Base-by-base conservation (phyloP, 83 land plant genomes). In the Larix sibirica region DNA sequence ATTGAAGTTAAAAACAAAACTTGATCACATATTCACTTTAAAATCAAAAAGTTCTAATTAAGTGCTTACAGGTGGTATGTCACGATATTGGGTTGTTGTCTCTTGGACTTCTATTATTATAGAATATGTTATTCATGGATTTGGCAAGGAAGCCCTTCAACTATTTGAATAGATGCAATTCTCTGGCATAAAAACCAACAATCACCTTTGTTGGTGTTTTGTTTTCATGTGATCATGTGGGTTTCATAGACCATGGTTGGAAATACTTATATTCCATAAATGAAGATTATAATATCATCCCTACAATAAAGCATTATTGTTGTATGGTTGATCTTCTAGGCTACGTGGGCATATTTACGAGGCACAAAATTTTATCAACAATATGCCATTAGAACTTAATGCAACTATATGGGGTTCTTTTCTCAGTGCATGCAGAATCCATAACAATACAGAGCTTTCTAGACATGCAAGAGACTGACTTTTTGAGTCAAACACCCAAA, bases 241-340 rank as follows among this genome's bases (percentile, higher is more conserved):
- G 88, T 21, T 79, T 85, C 4, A 80, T 90, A 44, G 88, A 90
- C 26, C 83, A 82, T 77, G 92, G 83, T 6, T 82, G 83, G 86
- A 63, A 80, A 50, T 90, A 84, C 23, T 90, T 90, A 80, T 70
- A 82, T 0, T 81, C 86, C 61, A 88, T 90, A 90, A 33, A 16
- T 4, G 23, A 13, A 1, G 90, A 84, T 23, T 74, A 88, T 76
- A 85, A 84, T 24, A 84, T 90, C 6, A 6, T n/a, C 16, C 92
- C 90, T 12, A 83, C 83, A 38, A 87, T 84, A 71, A 90, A 90
- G 77, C 92, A 90, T 38, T 90, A 90, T 83, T 79, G 81, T 4
- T 90, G 90, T 47, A 88, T 90, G 90, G 88, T 90, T 4, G 80
- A 90, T 81, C 84, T 90, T 6, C 83, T 90, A 14, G 88, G 88